phyloP scores from a whole-genome alignment of 805 yeast species.

The Candida lessepsii region DNA sequence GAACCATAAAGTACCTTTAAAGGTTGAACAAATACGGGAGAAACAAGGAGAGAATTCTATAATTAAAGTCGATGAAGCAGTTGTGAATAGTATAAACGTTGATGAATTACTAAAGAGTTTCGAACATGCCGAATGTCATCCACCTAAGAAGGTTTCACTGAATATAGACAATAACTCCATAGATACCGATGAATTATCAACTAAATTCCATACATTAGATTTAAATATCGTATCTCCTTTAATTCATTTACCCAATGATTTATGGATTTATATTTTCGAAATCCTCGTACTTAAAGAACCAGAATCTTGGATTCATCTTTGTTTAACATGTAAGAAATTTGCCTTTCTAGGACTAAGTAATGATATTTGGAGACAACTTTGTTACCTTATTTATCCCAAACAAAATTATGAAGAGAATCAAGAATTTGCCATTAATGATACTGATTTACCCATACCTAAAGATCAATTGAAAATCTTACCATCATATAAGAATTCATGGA shows the following conservation, averaged over 20 bases:
- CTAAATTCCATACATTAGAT: slow-evolving; percentile 27
- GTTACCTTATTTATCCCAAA: slow-evolving; percentile 49
- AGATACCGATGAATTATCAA: slow-evolving; percentile 20
- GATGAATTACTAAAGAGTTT: slow-evolving; percentile 38
- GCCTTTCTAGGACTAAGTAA: slow-evolving; percentile 58
- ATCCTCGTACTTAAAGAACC: slow-evolving; percentile 48
- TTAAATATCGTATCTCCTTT: slow-evolving; percentile 35
- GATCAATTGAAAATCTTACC: slow-evolving; percentile 30
- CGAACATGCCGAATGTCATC: slow-evolving; percentile 25
- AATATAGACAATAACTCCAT: not conserved
- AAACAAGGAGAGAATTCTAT: slow-evolving; percentile 30
- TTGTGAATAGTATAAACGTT: slow-evolving; percentile 42
- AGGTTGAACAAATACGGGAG: slow-evolving; percentile 26
- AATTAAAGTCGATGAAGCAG: slow-evolving; percentile 33
- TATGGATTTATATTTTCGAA: slow-evolving; percentile 51
- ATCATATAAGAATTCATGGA: slow-evolving; percentile 37
- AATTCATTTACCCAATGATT: slow-evolving; percentile 50
- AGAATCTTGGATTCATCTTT: slow-evolving; percentile 63
- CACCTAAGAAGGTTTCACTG: slow-evolving; percentile 22
- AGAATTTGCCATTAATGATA: no score
- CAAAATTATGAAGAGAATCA: slow-evolving; percentile 53
- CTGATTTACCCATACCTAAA: slow-evolving; percentile 32
- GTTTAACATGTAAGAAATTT: slow-evolving; percentile 56
- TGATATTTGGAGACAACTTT: slow-evolving; percentile 49
- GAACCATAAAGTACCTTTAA: slow-evolving; percentile 47